Evolutionary conservation across 768 basidiomycete genomes (phyloP), one percentile per base, ranked within the genome.

Genomic region (Cystobasidium onofrii): DNA sequence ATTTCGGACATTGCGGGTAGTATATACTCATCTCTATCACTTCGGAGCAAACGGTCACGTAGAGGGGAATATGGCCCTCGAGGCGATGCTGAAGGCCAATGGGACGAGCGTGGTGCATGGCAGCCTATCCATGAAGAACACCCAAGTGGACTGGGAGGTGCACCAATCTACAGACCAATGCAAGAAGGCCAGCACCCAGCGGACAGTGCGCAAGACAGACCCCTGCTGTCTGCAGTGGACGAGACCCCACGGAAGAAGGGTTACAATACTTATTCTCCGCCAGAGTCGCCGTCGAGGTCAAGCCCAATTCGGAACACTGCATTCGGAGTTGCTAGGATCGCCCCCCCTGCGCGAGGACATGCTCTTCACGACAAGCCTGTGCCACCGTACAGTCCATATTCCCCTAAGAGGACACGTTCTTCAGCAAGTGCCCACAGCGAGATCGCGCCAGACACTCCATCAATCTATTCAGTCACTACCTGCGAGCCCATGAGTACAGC

Each of bases 41-140:
- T 52, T 27, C 69, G 54, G 34, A 61, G 69, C 52, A 71, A 71
- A 52, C 50, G 55, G 7, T 71, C 27, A n/a, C 29, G 54, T 13
- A 44, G 6, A 1, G 55, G 69, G 15, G 18, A 6, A n/a, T 52
- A 55, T 15, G 61, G 52, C n/a, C 25, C 20, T 18, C 33, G 18
- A 17, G 55, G 34, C 31, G 20, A 61, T n/a, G 69, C 9, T 17
- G 34, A 23, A 31, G 52, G 69, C 6, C 55, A 36, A 7, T 71
- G 69, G 69, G 54, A 71, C 39, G 69, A 71, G 54, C 69, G 61
- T 20, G 69, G 69, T 34, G 25, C 55, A 29, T 71, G 69, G 69
- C 31, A 61, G 25, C 31, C 29, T 12, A 27, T 33, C n/a, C 10
- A 23, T 9, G 57, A 31, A 4, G n/a, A 50, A 15, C 9, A 20